phyloP scores from a whole-genome alignment of 768 basidiomycete species.

The Pisolithus marmoratus region DNA sequence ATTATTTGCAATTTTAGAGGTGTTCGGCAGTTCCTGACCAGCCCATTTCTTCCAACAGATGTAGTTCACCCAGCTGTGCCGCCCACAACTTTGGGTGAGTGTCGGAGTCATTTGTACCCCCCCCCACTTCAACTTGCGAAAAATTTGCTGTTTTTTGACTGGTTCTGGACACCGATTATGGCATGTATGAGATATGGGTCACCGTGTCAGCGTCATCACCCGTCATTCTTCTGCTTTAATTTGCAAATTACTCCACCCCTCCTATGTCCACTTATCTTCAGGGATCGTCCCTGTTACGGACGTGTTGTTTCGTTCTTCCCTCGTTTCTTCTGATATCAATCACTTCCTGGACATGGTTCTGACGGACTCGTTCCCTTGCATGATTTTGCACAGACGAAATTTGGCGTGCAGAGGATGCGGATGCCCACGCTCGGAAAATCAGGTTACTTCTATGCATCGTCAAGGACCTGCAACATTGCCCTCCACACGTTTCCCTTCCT shows the following conservation, averaged over 20 bases:
- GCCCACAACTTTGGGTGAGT: constrained; percentile 86
- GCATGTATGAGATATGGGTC: background rate
- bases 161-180: background rate
- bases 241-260: constrained; percentile 19
- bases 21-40: constrained; percentile 11
- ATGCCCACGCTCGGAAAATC: constrained; percentile 43
- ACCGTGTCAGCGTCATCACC: constrained; percentile 4
- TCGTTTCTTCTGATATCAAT: background rate
- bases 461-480: constrained; percentile 21
- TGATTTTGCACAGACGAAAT: constrained; percentile 63
- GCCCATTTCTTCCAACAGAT: constrained; percentile 37
- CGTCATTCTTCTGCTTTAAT: constrained; percentile 14
- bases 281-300: background rate
- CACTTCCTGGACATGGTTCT: constrained; percentile 32
- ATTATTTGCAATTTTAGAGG: constrained; percentile 13
- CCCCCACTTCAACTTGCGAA: constrained; percentile 3
- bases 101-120: constrained; percentile 6
- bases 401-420: constrained; percentile 74
- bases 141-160: background rate
- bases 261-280: constrained; percentile 22
- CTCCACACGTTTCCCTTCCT: constrained; percentile 17
- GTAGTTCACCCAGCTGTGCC: constrained; percentile 60
- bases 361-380: constrained; percentile 44
- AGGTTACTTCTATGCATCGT: constrained; percentile 26
- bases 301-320: constrained; percentile 3